Percentiles rank a stretch among this genome's conserved stretches.
phyloP scores from a whole-genome alignment of 495 filamentous ascomycete genomes.

The Neurospora intermedia region DNA sequence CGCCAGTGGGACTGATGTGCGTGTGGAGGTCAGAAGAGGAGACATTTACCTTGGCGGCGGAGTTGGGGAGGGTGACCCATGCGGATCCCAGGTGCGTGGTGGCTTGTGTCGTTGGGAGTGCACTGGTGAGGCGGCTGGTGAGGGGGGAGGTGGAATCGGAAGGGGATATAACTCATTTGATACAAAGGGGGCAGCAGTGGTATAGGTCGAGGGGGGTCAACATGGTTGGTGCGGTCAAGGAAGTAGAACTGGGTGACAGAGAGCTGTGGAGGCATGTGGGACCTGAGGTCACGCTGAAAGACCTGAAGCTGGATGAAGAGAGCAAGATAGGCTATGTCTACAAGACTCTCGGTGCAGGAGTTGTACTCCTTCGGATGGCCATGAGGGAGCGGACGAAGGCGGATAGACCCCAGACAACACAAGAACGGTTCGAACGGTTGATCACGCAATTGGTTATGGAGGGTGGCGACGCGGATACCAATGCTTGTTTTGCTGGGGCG shows the following conservation, averaged over 20 bases:
- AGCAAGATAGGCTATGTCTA: constrained; percentile 39
- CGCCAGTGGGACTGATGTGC: constrained; percentile 33
- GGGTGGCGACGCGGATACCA: constrained; percentile 41
- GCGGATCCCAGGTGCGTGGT: constrained; percentile 37
- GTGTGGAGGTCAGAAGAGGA: constrained; percentile 19
- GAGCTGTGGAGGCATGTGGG: constrained; percentile 26
- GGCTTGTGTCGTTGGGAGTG: constrained; percentile 30
- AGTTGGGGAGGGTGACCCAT: constrained; percentile 29
- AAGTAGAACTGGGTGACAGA: constrained; percentile 17
- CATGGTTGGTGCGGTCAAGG: constrained; percentile 10
- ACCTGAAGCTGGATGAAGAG: constrained; percentile 29
- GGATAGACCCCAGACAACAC: neutral
- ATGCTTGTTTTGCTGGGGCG: constrained; percentile 37
- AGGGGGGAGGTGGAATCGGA: constrained; percentile 29
- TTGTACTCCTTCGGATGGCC: constrained; percentile 26
- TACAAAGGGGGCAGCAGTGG: constrained; percentile 17
- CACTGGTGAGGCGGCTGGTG: constrained; percentile 29
- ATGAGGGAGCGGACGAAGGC: constrained; percentile 15
- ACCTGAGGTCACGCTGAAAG: constrained; percentile 12
- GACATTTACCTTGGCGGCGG: constrained; percentile 20
- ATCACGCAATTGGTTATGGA: constrained; percentile 35
- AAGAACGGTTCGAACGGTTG: constrained; percentile 27
- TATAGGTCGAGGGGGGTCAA: constrained; percentile 7
- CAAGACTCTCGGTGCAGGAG: constrained; percentile 33
- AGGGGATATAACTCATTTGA: constrained; percentile 22